phyloP scores from a whole-genome alignment of 2,329 filamentous ascomycete genomes.

The Ascochyta rabiei region DNA sequence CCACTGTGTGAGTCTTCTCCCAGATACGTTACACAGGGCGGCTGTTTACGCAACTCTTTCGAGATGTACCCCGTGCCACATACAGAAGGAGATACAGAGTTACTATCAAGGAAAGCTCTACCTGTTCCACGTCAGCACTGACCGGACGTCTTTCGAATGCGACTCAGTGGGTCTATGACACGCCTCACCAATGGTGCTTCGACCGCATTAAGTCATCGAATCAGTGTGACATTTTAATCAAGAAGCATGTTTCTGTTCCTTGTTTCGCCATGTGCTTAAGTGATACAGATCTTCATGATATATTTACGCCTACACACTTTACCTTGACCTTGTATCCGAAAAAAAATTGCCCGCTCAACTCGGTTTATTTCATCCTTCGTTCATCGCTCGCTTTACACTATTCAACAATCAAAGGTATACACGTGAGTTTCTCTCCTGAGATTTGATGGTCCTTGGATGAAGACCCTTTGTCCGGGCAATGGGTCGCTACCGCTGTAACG shows the following conservation, averaged over 20 bases:
- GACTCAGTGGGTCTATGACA: not conserved
- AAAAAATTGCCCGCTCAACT: not conserved
- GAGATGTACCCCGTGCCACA: slow-evolving; percentile 1
- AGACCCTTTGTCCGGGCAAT: not conserved
- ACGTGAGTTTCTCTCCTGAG: not conserved
- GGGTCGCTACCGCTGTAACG: slow-evolving; percentile 6
- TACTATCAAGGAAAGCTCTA: slow-evolving; percentile 3
- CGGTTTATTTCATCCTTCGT: not conserved
- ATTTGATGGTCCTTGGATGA: not conserved
- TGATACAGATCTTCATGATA: not conserved
- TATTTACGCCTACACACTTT: not conserved
- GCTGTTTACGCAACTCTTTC: not conserved
- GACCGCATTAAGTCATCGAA: not conserved
- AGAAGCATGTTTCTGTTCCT: not conserved
- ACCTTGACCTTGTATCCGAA: not conserved
- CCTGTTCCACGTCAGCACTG: slow-evolving; percentile 17
- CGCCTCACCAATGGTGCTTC: not conserved
- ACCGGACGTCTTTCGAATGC: slow-evolving; percentile 4
- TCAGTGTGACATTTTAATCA: not conserved
- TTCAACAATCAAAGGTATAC: not conserved
- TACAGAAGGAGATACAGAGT: slow-evolving; percentile 11
- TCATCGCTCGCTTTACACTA: not conserved
- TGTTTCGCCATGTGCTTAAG: not conserved
- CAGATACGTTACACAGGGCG: not conserved
- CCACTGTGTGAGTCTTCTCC: not conserved